Evolutionary conservation across 176 grass and related monocot genomes (phyloP), one percentile per base, ranked within the genome.

Genomic region (Coix lacrymajobi): DNA sequence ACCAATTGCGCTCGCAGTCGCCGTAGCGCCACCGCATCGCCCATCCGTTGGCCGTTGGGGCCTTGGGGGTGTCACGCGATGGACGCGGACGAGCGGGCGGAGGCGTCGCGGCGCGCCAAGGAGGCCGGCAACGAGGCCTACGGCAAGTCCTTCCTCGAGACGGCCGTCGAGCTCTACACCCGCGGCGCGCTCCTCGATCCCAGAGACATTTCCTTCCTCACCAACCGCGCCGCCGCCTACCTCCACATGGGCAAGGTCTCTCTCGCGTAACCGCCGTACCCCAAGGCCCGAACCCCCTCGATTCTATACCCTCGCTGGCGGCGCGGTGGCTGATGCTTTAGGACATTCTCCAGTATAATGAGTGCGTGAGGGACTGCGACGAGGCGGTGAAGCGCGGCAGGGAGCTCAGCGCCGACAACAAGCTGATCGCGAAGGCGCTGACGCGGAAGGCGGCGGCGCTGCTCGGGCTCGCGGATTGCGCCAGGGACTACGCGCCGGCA

Each of bases 301-400:
- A 1, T 10, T 60, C 16, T 4, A 15, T 37, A 32, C 40, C 69
- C 2, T 30, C 36, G n/a, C 6, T 0, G 71, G 7, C 49, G 11
- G 3, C 20, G 34, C 24, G 40, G 31, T 14, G 3, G 8, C 37
- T 69, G n/a, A 41, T 63, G 6, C 0, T 30, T 24, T 68, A 15
- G 54, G 26, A 11, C 4, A 60, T 32, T 75, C 41, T 85, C 15
- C 80, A 92, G 87, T 87, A 81, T 78, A 69, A 36, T 16, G 83
- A 89, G 15, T 89, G 86, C 78, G 76, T 86, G 72, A 80, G 73
- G 71, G 90, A 92, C 58, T 89, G 90, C 84, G 84, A 92, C 40
- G 77, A 86, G 66, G 87, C 90, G 11, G 87, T 86, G 66, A 58
- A 81, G 75, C 66, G 30, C 22, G 84, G 87, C 24, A 44, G 83